Evolutionary conservation across 805 yeast species (phyloP).

Genomic region (Huiozyma sinensis): DNA sequence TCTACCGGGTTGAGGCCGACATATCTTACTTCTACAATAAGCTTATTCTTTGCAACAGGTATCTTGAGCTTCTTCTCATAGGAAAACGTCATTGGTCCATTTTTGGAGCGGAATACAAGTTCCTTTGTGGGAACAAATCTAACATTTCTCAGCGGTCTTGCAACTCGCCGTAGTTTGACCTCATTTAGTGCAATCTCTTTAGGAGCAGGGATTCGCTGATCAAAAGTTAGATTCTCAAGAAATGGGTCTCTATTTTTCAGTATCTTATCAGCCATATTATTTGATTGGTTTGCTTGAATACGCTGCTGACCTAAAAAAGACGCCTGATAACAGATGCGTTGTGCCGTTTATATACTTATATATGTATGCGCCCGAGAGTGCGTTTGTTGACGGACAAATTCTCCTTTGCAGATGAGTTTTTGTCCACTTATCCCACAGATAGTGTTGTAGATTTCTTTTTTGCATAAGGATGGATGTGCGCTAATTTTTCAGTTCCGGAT

Average conservation of each 20-base stretch:
- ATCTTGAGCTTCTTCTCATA: slow-evolving; percentile 42
- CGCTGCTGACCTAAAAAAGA: too few relatives aligned
- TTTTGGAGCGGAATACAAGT: slow-evolving; percentile 32
- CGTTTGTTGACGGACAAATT: too few relatives aligned
- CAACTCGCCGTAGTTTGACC: slow-evolving; percentile 28
- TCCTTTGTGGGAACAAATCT: slow-evolving; percentile 40
- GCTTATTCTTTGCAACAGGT: slow-evolving; percentile 37
- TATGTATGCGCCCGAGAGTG: too few relatives aligned
- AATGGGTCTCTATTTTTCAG: slow-evolving; percentile 15
- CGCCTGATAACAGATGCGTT: too few relatives aligned
- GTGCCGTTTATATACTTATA: too few relatives aligned
- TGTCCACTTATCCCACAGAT: too few relatives aligned
- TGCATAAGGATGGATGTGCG: too few relatives aligned
- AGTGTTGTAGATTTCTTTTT: too few relatives aligned
- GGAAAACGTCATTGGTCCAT: slow-evolving; percentile 33
- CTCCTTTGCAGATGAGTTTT: too few relatives aligned
- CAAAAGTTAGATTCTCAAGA: slow-evolving; percentile 10
- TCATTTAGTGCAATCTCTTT: slow-evolving; percentile 18
- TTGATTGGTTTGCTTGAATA: background rate
- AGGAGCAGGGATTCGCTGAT: slow-evolving; percentile 15
- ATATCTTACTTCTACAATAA: slow-evolving; percentile 49
- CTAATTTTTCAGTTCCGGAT: too few relatives aligned
- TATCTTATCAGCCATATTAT: slow-evolving; percentile 9
- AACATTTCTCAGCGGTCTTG: slow-evolving; percentile 41
- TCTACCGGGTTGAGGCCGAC: slow-evolving; percentile 61